Conservation (phyloP, 257 asterid genomes). For the Knoxia roxburghii region DNA sequence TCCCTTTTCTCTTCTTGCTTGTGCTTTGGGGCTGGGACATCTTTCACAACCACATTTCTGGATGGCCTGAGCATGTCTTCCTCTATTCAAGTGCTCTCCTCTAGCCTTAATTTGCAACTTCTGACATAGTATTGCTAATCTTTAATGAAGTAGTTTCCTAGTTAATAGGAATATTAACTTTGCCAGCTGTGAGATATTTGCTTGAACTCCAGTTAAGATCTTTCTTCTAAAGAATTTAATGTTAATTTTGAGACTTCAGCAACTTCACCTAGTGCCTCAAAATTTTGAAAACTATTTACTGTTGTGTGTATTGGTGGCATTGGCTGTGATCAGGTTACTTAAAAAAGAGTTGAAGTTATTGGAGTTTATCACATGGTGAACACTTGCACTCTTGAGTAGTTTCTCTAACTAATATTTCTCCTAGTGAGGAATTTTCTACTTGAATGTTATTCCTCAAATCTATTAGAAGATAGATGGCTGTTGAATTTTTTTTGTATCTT, state of each 20-base stretch:
- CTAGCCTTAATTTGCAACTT: neutral
- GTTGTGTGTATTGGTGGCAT: neutral
- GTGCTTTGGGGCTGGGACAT: too few relatives aligned
- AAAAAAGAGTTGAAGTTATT: neutral
- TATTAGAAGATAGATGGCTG: neutral
- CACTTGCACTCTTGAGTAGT: neutral
- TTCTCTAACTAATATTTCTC: neutral
- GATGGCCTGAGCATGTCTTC: neutral
- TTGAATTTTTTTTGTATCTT: slow-evolving; percentile 14
- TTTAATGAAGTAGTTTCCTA: neutral
- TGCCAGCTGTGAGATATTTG: neutral
- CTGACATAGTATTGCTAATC: too few relatives aligned
- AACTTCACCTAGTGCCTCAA: neutral
- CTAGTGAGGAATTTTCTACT: neutral
- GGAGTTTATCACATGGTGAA: neutral
- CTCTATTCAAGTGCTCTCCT: neutral
- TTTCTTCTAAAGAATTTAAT: neutral
- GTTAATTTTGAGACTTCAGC: neutral
- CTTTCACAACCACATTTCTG: neutral
- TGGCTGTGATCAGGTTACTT: neutral
- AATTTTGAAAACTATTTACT: neutral
- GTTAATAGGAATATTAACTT: neutral
- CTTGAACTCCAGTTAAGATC: neutral
- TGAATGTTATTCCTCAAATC: neutral
- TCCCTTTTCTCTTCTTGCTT: neutral